Evolutionary conservation across 805 yeast genomes (phyloP).

Genomic region (Saccharomycopsis javanensis): DNA sequence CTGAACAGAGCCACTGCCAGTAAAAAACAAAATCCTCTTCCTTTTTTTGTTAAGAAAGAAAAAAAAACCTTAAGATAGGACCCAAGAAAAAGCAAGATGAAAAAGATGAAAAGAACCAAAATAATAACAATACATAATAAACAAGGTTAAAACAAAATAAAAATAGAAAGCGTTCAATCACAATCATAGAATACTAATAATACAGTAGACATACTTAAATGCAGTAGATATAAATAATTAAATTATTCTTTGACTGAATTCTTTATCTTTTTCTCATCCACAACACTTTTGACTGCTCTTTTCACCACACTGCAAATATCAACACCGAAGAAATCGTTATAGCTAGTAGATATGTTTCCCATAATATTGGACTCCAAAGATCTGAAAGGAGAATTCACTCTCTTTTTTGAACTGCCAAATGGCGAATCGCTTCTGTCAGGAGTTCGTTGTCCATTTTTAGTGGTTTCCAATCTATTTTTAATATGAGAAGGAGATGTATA

Average conservation of each 20-base stretch:
- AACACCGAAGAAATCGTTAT: slow-evolving; percentile 47
- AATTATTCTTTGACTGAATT: not conserved
- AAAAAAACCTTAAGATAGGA: not conserved
- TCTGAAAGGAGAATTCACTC: slow-evolving; percentile 1
- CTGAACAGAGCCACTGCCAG: not conserved
- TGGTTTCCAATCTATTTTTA: not conserved
- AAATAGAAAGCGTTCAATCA: slow-evolving; percentile 2
- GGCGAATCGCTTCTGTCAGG: slow-evolving; percentile 27
- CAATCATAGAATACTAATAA: slow-evolving; percentile 25
- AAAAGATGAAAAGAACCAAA: not conserved
- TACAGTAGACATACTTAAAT: not conserved
- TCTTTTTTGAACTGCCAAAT: slow-evolving; percentile 20
- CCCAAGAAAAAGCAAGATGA: slow-evolving; percentile 1
- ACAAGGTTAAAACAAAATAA: not conserved
- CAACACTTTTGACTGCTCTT: slow-evolving; percentile 32
- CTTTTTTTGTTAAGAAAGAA: not conserved
- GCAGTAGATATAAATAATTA: not conserved
- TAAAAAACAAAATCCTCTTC: not conserved
- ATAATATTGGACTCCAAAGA: slow-evolving; percentile 16
- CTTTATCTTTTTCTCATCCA: not conserved
- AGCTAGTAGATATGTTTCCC: slow-evolving; percentile 23
- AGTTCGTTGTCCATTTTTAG: not conserved
- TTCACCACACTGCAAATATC: slow-evolving; percentile 42
- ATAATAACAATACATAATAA: not conserved
- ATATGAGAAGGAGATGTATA: slow-evolving; percentile 39